These are phyloP conservation scores for Aspergillus pseudoterreus DNA, from an alignment of 2,329 filamentous ascomycete genomes.

Conservation along the genomic window DNA sequence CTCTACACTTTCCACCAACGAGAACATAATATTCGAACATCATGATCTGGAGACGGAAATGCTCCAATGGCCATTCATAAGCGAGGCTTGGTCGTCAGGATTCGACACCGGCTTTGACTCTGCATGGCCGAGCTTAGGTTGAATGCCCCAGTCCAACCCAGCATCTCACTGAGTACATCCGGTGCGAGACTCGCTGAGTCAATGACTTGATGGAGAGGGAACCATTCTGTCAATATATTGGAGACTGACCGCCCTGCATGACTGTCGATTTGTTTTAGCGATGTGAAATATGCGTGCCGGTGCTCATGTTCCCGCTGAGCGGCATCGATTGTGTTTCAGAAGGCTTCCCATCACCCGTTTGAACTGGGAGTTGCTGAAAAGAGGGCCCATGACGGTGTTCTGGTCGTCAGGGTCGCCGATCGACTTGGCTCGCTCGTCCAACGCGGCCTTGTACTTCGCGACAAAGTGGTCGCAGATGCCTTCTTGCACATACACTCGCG, in stretches of 20 bases:
- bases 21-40: conserved; percentile 7
- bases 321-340: background rate
- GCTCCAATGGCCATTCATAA: conserved; percentile 37
- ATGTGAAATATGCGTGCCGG: too few species aligned
- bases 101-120: conserved; percentile 31
- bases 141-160: background rate
- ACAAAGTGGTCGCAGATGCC: conserved; percentile 11
- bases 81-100: conserved; percentile 33
- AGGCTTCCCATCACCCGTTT: background rate
- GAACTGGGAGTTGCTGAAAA: conserved; percentile 3
- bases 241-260: too few species aligned
- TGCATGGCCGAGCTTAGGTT: conserved; percentile 22
- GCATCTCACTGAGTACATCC: background rate
- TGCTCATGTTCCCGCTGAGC: too few species aligned
- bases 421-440: background rate
- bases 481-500: conserved; percentile 32
- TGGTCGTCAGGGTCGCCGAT: conserved; percentile 3
- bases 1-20: background rate
- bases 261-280: too few species aligned
- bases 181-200: background rate
- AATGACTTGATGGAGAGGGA: background rate
- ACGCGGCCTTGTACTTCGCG: background rate
- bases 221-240: background rate
- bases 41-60: conserved; percentile 33
- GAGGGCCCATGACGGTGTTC: conserved; percentile 2